Base-by-base conservation (phyloP, 768 basidiomycete genomes). In the Boletus bicolor region DNA sequence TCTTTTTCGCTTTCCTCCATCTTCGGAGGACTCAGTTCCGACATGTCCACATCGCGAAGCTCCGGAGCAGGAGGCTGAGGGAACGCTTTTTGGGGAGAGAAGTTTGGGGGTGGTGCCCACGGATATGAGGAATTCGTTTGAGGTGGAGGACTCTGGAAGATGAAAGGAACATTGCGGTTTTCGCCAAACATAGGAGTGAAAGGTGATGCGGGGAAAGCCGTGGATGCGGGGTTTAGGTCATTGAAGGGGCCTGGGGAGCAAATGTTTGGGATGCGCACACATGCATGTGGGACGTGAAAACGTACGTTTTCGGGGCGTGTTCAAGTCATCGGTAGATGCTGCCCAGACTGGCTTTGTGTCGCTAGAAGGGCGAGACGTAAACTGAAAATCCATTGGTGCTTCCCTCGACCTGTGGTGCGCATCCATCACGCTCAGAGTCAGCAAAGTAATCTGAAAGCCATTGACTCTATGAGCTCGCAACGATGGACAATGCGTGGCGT, bases 371-470 rank as follows among this genome's bases (percentile, higher is more conserved):
- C 89, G 79, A 61, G 84, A 83, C 9, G 90, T 92, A 76, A 86
- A 92, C 68, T 92, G 84, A 71, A 85, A 93, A 71, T 93, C 91
- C 91, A 93, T 93, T 5, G 91, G 91, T 4, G 86, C 88, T 67
- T 92, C 91, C 47, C 76, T 89, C 12, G 86, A 87, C 63, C 86
- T 80, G 52, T 54, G 58, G 24, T 57, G 70, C 58, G 53, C 41
- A 57, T 65, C 61, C 70, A 72, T 71, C 21, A 38, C 49, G 54
- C 45, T 48, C 44, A 54, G 21, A 35, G 53, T 35, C 28, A 34
- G 56, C 37, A 38, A 19, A 44, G 19, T 17, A 14, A 26, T 28
- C 53, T 56, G n/a, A 46, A 53, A 43, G 8, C 1, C n/a, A 19
- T 45, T 17, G 3, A 34, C 24, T 48, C 2, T 8, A 42, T 42